Evolutionary conservation across 257 asterid genomes (phyloP).

Genomic region (Linaria vulgaris): DNA sequence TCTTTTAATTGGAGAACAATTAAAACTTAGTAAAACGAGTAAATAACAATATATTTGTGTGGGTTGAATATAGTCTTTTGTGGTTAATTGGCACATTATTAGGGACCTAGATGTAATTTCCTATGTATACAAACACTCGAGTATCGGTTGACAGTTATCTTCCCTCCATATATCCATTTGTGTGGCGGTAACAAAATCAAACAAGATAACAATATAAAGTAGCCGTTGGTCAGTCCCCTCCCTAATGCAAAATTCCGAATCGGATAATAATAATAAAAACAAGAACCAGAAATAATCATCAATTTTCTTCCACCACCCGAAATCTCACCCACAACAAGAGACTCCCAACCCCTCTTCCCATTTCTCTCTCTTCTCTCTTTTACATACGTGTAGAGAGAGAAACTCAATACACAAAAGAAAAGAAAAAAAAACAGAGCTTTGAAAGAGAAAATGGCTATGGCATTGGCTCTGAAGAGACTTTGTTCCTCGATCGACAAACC

Average conservation of each 20-base stretch:
- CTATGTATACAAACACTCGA: no score
- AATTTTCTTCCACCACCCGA: slow-evolving; percentile 69
- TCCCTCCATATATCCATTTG: slow-evolving; percentile 12
- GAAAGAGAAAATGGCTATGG: slow-evolving; percentile 72
- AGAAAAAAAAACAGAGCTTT: no score
- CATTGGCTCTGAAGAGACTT: slow-evolving; percentile 80
- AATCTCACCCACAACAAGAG: slow-evolving; percentile 38
- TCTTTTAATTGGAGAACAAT: no score
- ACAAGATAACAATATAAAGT: background rate
- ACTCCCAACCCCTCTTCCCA: background rate
- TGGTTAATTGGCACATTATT: no score
- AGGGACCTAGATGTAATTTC: no score
- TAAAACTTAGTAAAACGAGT: no score
- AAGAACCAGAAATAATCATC: slow-evolving; percentile 46
- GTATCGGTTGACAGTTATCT: slow-evolving; percentile 11
- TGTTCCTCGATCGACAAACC: slow-evolving; percentile 69
- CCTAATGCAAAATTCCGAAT: background rate
- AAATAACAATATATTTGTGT: no score
- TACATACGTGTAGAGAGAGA: slow-evolving; percentile 25
- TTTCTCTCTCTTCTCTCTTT: slow-evolving; percentile 18
- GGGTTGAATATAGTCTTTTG: no score
- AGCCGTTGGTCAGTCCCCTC: slow-evolving; percentile 2
- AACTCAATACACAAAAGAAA: background rate
- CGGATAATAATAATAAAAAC: slow-evolving; percentile 23
- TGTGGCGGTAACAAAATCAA: background rate